A percentile compares a stretch with the other conserved stretches of the same genome.
phyloP scores from a whole-genome alignment of 305 asterid species.

The Caryopteris hybrid region DNA sequence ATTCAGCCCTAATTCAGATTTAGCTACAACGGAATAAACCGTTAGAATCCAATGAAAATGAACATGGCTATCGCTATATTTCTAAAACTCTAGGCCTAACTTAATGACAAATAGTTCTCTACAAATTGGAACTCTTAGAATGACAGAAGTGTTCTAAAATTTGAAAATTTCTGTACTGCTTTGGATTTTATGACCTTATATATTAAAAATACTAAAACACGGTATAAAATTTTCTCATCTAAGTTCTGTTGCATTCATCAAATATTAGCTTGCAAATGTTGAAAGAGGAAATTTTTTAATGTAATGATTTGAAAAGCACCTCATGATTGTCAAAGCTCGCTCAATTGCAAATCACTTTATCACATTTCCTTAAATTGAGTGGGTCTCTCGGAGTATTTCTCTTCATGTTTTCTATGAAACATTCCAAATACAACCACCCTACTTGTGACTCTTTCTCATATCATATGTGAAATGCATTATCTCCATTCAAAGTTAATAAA shows the following conservation, averaged over 20 bases:
- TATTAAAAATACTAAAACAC: background rate
- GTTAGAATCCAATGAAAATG: background rate
- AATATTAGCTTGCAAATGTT: background rate
- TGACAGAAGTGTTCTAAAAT: background rate
- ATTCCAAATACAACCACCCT: background rate
- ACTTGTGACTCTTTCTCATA: background rate
- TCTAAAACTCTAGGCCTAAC: no score
- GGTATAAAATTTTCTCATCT: background rate
- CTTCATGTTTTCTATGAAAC: background rate
- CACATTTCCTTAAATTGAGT: background rate
- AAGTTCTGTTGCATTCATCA: background rate
- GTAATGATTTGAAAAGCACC: background rate
- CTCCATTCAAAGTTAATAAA: background rate
- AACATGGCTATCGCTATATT: background rate
- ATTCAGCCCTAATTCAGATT: background rate
- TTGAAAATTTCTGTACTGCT: background rate
- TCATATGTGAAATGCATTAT: background rate
- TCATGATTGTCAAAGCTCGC: background rate
- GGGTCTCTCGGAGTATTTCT: background rate
- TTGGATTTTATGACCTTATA: background rate
- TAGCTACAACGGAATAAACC: background rate
- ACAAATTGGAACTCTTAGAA: background rate
- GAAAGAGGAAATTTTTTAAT: background rate
- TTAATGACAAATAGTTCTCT: background rate
- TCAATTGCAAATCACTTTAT: background rate